phyloP scores from a whole-genome alignment of 176 grass and related monocot species.

The Musa troglodytarum region DNA sequence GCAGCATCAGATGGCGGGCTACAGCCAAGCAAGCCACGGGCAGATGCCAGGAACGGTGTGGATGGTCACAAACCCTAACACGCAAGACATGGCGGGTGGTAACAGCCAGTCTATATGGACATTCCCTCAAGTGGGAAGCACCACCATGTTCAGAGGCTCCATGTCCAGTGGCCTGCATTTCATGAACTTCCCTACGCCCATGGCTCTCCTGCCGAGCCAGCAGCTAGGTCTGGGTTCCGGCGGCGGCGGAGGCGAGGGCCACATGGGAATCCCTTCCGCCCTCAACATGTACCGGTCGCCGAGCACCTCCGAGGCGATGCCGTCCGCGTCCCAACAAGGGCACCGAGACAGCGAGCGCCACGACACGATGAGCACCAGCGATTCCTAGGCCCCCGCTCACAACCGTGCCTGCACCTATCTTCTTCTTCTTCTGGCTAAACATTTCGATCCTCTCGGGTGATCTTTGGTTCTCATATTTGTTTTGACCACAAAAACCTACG shows the following conservation, averaged over 20 bases:
- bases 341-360: constrained; percentile 49
- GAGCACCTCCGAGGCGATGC: constrained; percentile 32
- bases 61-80: constrained; percentile 25
- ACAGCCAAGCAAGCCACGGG: constrained; percentile 18
- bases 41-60: constrained; percentile 17
- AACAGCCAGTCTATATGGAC: constrained; percentile 11
- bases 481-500: background rate
- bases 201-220: constrained; percentile 73
- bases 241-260: constrained; percentile 19
- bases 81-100: background rate
- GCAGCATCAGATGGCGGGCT: constrained; percentile 20
- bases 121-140: constrained; percentile 7
- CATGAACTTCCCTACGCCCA: constrained; percentile 77
- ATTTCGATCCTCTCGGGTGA: background rate
- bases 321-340: constrained; percentile 19
- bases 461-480: constrained; percentile 5
- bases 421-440: constrained; percentile 17
- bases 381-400: constrained; percentile 40
- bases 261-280: constrained; percentile 69
- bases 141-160: constrained; percentile 6
- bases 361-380: constrained; percentile 93
- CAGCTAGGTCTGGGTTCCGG: constrained; percentile 64
- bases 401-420: background rate
- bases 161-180: background rate
- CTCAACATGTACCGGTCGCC: constrained; percentile 81